Evolutionary conservation across 306 rosid species (phyloP).

Genomic region (Cajanus cajan): DNA sequence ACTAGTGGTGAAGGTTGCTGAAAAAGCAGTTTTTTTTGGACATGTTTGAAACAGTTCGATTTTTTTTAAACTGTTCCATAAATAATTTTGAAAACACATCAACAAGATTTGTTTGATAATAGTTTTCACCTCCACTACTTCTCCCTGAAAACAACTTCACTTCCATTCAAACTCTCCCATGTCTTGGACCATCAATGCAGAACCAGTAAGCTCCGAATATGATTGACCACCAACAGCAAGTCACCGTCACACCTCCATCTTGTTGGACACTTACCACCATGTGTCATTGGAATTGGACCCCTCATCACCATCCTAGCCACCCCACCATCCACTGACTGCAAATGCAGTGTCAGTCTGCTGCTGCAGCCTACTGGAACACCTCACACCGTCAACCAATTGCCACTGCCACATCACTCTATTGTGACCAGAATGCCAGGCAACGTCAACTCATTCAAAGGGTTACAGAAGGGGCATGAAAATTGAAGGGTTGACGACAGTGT

Average conservation of each 20-base stretch:
- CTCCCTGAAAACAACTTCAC: neutral
- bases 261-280: too few relatives aligned
- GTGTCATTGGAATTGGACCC: neutral
- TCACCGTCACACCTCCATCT: neutral
- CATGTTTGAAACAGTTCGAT: neutral
- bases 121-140: neutral
- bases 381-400: neutral
- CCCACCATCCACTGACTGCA: neutral
- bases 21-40: neutral
- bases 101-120: neutral
- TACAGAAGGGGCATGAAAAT: neutral
- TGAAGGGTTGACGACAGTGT: neutral
- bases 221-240: neutral
- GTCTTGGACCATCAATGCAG: neutral
- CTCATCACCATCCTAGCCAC: neutral
- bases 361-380: neutral
- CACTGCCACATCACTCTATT: neutral
- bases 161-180: neutral
- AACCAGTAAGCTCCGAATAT: neutral
- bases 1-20: neutral
- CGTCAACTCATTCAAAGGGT: neutral
- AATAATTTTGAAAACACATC: neutral
- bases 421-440: neutral
- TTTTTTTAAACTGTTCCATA: neutral
- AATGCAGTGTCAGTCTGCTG: neutral